Percentiles rank a stretch among this genome's conserved stretches.
Evolutionary conservation across 306 rosid species (phyloP).

Genomic region (Fragaria nilgerrensis): DNA sequence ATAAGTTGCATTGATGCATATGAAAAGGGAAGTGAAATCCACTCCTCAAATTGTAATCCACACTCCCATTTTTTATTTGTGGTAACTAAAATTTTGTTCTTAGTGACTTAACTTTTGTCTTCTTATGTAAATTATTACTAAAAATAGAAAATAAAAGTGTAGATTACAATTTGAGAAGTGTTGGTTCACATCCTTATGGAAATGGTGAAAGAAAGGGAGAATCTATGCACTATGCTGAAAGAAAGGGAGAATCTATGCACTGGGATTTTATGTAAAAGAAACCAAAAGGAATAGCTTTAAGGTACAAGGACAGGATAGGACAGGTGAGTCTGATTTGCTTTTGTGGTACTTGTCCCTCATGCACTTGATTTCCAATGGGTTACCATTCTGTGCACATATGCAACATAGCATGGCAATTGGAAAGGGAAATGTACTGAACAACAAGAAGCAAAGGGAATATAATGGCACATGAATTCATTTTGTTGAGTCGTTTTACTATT

Average conservation of each 20-base stretch:
- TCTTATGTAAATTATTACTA: no score
- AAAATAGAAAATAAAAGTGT: accelerated
- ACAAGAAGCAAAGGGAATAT: not conserved
- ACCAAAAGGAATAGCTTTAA: not conserved
- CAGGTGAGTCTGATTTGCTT: not conserved
- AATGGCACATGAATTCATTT: not conserved
- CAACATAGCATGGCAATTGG: not conserved
- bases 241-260: not conserved
- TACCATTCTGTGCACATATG: not conserved
- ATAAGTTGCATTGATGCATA: not conserved
- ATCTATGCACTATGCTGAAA: no score
- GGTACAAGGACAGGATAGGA: not conserved
- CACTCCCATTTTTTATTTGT: no score
- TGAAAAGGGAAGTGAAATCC: no score
- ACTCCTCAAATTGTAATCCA: no score
- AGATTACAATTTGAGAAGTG: no score
- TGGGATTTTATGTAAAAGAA: not conserved
- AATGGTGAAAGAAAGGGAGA: no score
- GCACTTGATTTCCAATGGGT: not conserved
- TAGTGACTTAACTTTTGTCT: no score
- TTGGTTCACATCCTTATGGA: accelerated
- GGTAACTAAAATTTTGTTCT: no score
- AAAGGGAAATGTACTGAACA: not conserved
- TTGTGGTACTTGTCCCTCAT: not conserved
- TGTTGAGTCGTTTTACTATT: not conserved